Percentiles rank a stretch among this genome's conserved stretches.
phyloP scores from a whole-genome alignment of 495 filamentous ascomycete genomes.

The Tuber aestivum region DNA sequence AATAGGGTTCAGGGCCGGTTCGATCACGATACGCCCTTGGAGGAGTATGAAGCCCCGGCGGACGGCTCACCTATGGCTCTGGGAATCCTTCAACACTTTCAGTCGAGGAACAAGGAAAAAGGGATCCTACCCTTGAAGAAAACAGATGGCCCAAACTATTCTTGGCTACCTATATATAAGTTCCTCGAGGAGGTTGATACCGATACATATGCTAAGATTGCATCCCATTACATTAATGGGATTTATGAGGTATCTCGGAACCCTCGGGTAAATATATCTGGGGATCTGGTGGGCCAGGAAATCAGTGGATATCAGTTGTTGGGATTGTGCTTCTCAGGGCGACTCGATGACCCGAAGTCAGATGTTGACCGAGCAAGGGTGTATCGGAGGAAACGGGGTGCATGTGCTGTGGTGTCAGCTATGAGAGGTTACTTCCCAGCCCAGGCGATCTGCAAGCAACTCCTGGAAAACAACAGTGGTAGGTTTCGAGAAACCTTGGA shows the following conservation, averaged over 20 bases:
- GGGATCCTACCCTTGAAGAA: not conserved
- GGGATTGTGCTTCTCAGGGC: slow-evolving; percentile 12
- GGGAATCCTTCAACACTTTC: not conserved
- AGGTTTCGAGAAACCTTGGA: slow-evolving; percentile 9
- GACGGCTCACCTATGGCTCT: slow-evolving; percentile 11
- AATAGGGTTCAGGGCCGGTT: slow-evolving; percentile 12
- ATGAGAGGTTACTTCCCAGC: slow-evolving; percentile 12
- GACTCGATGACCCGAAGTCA: not conserved
- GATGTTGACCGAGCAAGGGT: not conserved
- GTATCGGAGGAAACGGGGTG: slow-evolving; percentile 6
- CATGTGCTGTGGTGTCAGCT: slow-evolving; percentile 8
- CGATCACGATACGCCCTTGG: slow-evolving; percentile 19
- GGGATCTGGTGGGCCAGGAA: slow-evolving; percentile 15
- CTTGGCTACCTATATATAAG: slow-evolving; percentile 10
- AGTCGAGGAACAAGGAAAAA: not conserved
- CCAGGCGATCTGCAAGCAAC: slow-evolving; percentile 7
- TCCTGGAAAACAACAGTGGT: slow-evolving; percentile 6
- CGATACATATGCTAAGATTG: not conserved
- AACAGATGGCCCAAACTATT: not conserved
- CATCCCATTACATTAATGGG: not conserved
- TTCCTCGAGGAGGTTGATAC: not conserved
- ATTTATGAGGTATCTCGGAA: not conserved
- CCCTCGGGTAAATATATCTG: not conserved
- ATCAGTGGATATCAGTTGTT: slow-evolving; percentile 14
- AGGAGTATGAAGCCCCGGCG: not conserved